Percentiles rank a stretch among this genome's conserved stretches.
Conservation (phyloP, 2,329 filamentous ascomycete genomes). For the Cyphellophora europaea region DNA sequence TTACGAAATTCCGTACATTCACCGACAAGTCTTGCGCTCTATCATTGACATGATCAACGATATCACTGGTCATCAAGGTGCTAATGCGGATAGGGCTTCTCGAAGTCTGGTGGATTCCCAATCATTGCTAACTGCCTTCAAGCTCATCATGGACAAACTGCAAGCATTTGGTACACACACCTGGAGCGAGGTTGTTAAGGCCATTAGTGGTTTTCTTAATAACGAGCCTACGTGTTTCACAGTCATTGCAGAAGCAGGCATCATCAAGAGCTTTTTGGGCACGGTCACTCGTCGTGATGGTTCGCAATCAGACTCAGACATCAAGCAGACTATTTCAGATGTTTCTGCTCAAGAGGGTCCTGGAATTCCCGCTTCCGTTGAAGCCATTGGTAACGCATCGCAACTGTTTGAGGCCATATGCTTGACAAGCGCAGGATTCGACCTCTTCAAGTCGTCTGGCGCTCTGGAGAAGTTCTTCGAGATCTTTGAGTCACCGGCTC, state of each 20-base stretch:
- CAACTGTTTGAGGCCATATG: conserved; percentile 89
- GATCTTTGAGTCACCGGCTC: conserved; percentile 87
- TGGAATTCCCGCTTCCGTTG: conserved; percentile 76
- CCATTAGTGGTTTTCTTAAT: conserved; percentile 93
- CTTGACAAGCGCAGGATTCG: conserved; percentile 77
- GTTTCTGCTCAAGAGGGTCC: conserved; percentile 38
- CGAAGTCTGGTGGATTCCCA: conserved; percentile 92
- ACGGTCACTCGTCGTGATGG: conserved; percentile 41
- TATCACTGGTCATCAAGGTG: conserved; percentile 74
- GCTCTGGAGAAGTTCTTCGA: conserved; percentile 84
- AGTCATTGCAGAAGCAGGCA: conserved; percentile 85
- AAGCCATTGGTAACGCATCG: conserved; percentile 80
- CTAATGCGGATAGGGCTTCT: conserved; percentile 80
- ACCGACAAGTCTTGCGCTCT: conserved; percentile 89
- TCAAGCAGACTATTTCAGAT: conserved; percentile 27
- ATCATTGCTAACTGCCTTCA: conserved; percentile 67
- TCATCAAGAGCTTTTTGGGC: conserved; percentile 78
- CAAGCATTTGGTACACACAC: conserved; percentile 79
- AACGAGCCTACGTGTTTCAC: conserved; percentile 97
- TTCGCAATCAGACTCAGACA: conserved; percentile 25
- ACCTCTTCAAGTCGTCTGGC: conserved; percentile 72
- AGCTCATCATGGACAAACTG: conserved; percentile 72
- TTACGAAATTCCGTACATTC: conserved; percentile 85
- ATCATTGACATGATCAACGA: conserved; percentile 94
- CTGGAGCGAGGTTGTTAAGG: conserved; percentile 89